Conservation (phyloP, 352 stramenopile species). For the Blastocystis sp. region DNA sequence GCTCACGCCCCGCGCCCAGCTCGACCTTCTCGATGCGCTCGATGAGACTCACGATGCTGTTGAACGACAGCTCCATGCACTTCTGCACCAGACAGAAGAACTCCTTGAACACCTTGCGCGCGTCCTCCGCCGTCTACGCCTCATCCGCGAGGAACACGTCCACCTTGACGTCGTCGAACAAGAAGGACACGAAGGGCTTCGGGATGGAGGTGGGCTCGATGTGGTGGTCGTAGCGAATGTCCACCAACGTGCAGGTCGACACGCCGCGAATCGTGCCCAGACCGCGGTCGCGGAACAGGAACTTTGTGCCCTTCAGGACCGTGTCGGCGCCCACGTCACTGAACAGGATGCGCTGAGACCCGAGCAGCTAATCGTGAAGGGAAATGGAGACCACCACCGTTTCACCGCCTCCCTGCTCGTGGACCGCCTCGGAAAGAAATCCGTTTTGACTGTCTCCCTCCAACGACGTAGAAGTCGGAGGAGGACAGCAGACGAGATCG, state of each 20-base stretch:
- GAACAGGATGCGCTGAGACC: slow-evolving; percentile 33
- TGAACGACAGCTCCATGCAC: slow-evolving; percentile 61
- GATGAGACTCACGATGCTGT: slow-evolving; percentile 5
- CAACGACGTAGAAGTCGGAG: neutral
- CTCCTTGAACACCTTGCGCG: slow-evolving; percentile 36
- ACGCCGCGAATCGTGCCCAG: slow-evolving; percentile 33
- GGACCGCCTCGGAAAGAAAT: neutral
- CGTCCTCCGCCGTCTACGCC: slow-evolving; percentile 37
- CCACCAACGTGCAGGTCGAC: slow-evolving; percentile 34
- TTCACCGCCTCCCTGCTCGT: neutral
- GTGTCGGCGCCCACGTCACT: slow-evolving; percentile 30
- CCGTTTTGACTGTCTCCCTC: neutral
- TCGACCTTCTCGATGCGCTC: neutral
- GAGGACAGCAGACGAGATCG: neutral
- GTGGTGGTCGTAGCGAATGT: slow-evolving; percentile 52
- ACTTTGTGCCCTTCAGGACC: slow-evolving; percentile 9
- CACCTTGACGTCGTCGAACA: slow-evolving; percentile 34
- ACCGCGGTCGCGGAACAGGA: slow-evolving; percentile 44
- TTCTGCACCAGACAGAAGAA: slow-evolving; percentile 45
- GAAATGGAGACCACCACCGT: neutral
- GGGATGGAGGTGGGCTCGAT: neutral
- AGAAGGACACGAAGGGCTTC: slow-evolving; percentile 9
- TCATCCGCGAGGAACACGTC: neutral
- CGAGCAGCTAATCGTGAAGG: slow-evolving; percentile 14
- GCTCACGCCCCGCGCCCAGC: neutral